Evolutionary conservation across 495 filamentous ascomycete genomes (phyloP), one percentile per base, ranked within the genome.

Genomic region (Penicillium canariense): DNA sequence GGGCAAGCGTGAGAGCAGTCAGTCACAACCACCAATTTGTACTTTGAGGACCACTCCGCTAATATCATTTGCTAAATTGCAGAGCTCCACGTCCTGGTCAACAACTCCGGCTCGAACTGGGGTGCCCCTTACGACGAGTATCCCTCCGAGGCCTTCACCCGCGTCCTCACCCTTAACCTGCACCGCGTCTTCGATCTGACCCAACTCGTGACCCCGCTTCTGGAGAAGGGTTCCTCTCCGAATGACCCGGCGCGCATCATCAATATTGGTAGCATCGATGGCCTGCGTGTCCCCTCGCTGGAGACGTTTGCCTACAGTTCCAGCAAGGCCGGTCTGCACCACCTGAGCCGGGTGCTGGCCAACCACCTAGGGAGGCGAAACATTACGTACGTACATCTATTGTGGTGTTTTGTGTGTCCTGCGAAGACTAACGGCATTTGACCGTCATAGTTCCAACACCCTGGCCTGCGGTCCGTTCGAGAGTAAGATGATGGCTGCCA

Each of bases 401-500:
- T 28, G 1, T 32, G 5, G 22, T 28, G 14, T 12, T 12, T 7
- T 23, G 14, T 23, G 4, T 7, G 11, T 9, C 15, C 27, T n/a
- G 1, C 17, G 8, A 18, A 26, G 11, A 44, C 55, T 68, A 40
- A 59, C 38, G 10, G n/a, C 11, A 18, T 17, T 20, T 11, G 11
- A 20, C 20, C 9, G 5, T 45, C n/a, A 32, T 50, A 74, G 71
- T 34, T 77, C 70, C 1, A 90, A 91, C 50, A 77, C 84, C 0
- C 75, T 93, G 48, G 89, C 89, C 28, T 91, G 88, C 59, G 88
- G 89, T 9, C 88, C 88, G 12, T 93, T 93, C 59, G 77, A 89
- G 64, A 87, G 83, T 54, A 90, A 89, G 72, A 93, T 91, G 88
- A 91, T 90, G 88, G 82, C 82, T 10, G 83, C 80, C 35, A 89